Base-by-base conservation (phyloP, 495 filamentous ascomycete genomes). In the Clavariopsis aquatica region DNA sequence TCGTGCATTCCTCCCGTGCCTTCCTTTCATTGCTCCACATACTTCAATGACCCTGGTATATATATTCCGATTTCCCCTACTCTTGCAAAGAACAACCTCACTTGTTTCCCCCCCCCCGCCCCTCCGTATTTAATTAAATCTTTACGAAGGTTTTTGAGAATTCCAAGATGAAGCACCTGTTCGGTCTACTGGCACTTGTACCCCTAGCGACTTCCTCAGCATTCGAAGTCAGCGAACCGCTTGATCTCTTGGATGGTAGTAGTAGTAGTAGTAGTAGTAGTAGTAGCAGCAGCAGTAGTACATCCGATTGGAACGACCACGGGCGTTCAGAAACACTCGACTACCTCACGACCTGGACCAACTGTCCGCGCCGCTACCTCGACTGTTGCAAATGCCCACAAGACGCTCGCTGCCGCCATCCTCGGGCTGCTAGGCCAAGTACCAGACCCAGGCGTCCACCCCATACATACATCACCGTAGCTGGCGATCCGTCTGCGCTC, bases 311-410 rank as follows among this genome's bases (percentile, higher is more conserved):
- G 36, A 52, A 51, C 49, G 49, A 62, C 49, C 19, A 52, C 28
- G 31, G 47, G 47, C 26, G 27, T 29, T 62, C 58, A 28, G 24
- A 52, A 24, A 43, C 52, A 1, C 52, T 34, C 12, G 34, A 38
- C 52, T 6, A 28, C 43, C 22, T 26, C 27, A 24, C 19, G 1
- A 12, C 26, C n/a, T 49, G 57, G 43, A 20, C 8, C 20, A 49
- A 8, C 36, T 60, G 57, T n/a, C 41, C 57, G 6, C 20, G 24
- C 3, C 34, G 28, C n/a, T 58, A 45, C 22, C 55, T 47, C 36
- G 47, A 58, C 43, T 60, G 57, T 34, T 34, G 45, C 9, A 60
- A 49, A 60, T 49, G 57, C 26, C 57, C 43, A 1, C 19, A 23
- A 7, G 43, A 49, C 24, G 15, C 1, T 20, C 12, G 57, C 1